Percentiles rank a stretch among this genome's conserved stretches.
These are phyloP conservation scores for Didymellaceae sp. DNA, from an alignment of 2,329 filamentous ascomycete genomes.

Conservation along the genomic window DNA sequence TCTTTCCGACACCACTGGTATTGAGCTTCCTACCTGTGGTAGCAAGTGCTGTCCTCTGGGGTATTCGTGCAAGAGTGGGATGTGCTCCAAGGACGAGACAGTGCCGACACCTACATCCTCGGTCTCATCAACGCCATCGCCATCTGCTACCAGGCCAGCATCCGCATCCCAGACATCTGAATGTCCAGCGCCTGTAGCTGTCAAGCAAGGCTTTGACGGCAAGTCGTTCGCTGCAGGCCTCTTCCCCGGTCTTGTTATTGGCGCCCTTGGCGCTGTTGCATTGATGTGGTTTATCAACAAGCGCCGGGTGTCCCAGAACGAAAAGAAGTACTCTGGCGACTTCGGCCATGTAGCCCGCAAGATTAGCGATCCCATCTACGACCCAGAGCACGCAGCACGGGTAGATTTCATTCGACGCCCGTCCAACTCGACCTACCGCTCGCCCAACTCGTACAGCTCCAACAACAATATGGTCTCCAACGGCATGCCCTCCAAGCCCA, in stretches of 20 bases:
- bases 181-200: conserved; percentile 26
- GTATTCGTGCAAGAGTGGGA: conserved; percentile 64
- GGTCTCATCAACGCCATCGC: conserved; percentile 30
- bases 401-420: conserved; percentile 48
- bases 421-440: conserved; percentile 29
- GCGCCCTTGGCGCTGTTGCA: conserved; percentile 40
- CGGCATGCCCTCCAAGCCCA: conserved; percentile 22
- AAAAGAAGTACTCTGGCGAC: conserved; percentile 46
- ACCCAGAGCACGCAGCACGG: conserved; percentile 42
- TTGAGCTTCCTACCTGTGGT: conserved; percentile 65
- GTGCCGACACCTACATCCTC: conserved; percentile 30
- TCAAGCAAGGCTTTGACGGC: conserved; percentile 37
- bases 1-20: conserved; percentile 64
- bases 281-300: conserved; percentile 46
- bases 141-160: conserved; percentile 38
- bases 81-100: conserved; percentile 60
- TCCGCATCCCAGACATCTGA: conserved; percentile 41
- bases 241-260: conserved; percentile 47
- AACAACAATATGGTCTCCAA: conserved; percentile 34
- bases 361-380: conserved; percentile 50
- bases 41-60: conserved; percentile 73
- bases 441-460: conserved; percentile 33
- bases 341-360: conserved; percentile 47
- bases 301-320: conserved; percentile 37
- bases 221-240: conserved; percentile 49